Evolutionary conservation across 176 grass and related monocot genomes (phyloP).

Genomic region (Coix lacrymajobi): DNA sequence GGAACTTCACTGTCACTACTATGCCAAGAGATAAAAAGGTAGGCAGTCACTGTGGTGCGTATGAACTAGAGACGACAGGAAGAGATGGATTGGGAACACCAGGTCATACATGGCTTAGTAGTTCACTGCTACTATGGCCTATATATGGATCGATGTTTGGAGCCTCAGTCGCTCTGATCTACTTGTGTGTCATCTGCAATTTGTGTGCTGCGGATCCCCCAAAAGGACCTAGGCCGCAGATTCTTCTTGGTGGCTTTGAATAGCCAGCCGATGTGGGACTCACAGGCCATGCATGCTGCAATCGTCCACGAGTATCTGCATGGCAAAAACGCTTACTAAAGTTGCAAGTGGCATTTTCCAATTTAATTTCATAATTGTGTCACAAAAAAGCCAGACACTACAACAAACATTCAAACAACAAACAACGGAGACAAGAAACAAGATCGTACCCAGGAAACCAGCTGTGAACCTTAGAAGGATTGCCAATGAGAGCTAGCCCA

Average conservation of each 20-base stretch:
- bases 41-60: too few relatives aligned
- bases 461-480: conserved; percentile 56
- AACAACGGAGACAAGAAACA: neutral
- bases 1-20: neutral
- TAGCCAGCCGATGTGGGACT: conserved; percentile 63
- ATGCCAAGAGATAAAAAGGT: neutral
- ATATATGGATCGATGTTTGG: neutral
- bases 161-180: conserved; percentile 32
- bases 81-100: neutral
- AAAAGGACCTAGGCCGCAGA: conserved; percentile 70
- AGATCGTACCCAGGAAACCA: conserved; percentile 91
- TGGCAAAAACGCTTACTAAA: neutral
- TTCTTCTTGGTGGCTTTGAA: conserved; percentile 74
- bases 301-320: conserved; percentile 80
- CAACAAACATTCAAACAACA: neutral
- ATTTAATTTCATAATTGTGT: neutral
- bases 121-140: neutral
- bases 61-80: neutral
- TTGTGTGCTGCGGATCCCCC: conserved; percentile 82
- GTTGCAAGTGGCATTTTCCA: neutral
- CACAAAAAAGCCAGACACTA: neutral
- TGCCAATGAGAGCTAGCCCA: conserved; percentile 41
- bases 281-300: conserved; percentile 45
- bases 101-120: neutral
- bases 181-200: conserved; percentile 56